Evolutionary conservation across 1,284 basidiomycete genomes (phyloP), one percentile per base, ranked within the genome.

Genomic region (Ceratobasidium sp.): DNA sequence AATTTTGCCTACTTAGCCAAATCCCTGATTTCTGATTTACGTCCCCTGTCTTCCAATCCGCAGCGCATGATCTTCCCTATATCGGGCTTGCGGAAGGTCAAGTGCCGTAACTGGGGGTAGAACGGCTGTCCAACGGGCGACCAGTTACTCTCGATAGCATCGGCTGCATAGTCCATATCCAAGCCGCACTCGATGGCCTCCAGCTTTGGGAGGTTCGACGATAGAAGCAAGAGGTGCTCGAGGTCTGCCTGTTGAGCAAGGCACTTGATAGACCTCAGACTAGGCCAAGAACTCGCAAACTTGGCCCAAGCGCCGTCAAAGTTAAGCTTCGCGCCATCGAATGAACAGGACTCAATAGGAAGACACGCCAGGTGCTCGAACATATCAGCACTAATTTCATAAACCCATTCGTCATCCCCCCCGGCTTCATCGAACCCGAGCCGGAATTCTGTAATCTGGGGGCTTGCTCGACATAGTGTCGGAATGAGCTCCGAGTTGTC

Each of bases 181-280:
- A 51, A 51, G n/a, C 24, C 22, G n/a, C 49, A 51, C 49, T 51
- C 49, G 49, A 51, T 9, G 9, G 9, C 24, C 7, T 9, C 9
- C n/a, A 51, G 49, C n/a, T 51, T 51, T n/a, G 49, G 49, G n/a
- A 48, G 46, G 46, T 48, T 48, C 19, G 46, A 7, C n/a, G 46
- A 48, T 6, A 48, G 46, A 6, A 19, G 16, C 46, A 48, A 19
- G 19, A 48, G 46, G 19, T 48, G 16, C n/a, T 48, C 46, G 16
- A 48, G 13, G n/a, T 19, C 16, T 19, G 19, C 19, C n/a, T 13
- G 13, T 19, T 48, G 46, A 19, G 16, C 6, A 6, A 19, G 13
- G 46, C 13, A 48, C 7, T 19, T 6, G n/a, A 48, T 48, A 13
- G 16, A 13, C 6, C 46, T 6, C 19, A 48, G 6, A n/a, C 19